These are phyloP conservation scores for Ceratocystis ficicola DNA, from an alignment of 2,329 filamentous ascomycete genomes.

Conservation along the genomic window DNA sequence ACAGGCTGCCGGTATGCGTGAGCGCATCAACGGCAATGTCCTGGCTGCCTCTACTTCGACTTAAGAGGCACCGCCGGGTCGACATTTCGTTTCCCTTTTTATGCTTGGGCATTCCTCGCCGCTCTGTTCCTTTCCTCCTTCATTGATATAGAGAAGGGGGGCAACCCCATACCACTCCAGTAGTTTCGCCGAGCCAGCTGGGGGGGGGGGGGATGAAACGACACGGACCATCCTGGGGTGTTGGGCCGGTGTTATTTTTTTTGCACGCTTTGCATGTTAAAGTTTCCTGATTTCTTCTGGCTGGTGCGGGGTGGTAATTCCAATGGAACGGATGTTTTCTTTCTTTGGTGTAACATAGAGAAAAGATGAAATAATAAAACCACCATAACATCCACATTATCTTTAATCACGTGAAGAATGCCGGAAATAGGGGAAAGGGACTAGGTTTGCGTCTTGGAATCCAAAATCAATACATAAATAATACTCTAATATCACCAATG, in stretches of 20 bases:
- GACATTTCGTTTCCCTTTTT: too few relatives aligned
- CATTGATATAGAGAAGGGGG: not conserved
- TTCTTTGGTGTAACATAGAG: conserved; percentile 3
- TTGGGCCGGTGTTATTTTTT: not conserved
- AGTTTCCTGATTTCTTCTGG: too few relatives aligned
- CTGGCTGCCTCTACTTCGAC: conserved; percentile 17
- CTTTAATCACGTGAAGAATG: not conserved
- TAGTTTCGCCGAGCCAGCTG: not conserved
- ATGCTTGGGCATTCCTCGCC: not conserved
- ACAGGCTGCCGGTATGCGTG: conserved; percentile 34
- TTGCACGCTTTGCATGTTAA: not conserved
- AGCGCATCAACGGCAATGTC: conserved; percentile 27
- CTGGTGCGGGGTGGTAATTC: too few relatives aligned
- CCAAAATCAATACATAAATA: not conserved
- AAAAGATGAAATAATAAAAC: conserved; percentile 6
- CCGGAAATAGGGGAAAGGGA: not conserved
- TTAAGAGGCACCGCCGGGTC: not conserved
- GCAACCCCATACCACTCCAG: not conserved
- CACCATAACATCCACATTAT: not conserved
- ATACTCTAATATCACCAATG: not conserved
- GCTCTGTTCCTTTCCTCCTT: not conserved
- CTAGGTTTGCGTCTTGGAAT: not conserved
- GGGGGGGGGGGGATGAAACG: too few relatives aligned
- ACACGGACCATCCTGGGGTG: too few relatives aligned
- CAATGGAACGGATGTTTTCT: not conserved